phyloP scores from a whole-genome alignment of 345 rosid species.

The Melaleuca quinquenervia region DNA sequence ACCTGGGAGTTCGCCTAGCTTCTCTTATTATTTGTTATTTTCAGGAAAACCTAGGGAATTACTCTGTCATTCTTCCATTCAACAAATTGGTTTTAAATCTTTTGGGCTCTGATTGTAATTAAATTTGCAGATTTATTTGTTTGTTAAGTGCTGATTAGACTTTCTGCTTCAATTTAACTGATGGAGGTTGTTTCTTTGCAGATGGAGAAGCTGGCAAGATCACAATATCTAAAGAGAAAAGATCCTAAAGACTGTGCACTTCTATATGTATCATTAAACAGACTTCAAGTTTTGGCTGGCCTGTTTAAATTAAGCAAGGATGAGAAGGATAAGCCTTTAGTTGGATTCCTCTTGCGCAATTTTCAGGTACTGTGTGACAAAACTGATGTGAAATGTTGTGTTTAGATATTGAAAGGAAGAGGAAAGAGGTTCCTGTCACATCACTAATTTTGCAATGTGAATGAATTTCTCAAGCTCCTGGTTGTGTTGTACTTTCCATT shows the following conservation, averaged over 20 bases:
- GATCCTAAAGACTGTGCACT: constrained; percentile 90
- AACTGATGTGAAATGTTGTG: not conserved
- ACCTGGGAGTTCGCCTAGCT: not conserved
- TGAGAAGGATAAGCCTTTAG: constrained; percentile 87
- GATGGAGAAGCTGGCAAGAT: constrained; percentile 89
- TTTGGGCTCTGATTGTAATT: not conserved
- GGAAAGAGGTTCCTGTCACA: too few species aligned
- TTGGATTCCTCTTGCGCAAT: constrained; percentile 84
- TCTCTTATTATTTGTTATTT: not conserved
- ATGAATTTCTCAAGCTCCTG: not conserved
- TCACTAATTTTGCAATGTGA: not conserved
- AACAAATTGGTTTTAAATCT: not conserved
- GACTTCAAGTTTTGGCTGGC: constrained; percentile 92
- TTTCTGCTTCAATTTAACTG: not conserved
- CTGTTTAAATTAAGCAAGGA: constrained; percentile 82
- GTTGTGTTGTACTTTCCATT: not conserved
- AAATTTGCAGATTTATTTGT: not conserved
- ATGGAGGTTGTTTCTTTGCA: constrained; percentile 14
- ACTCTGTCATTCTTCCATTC: not conserved
- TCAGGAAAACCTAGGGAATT: not conserved
- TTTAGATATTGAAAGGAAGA: not conserved
- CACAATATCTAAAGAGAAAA: constrained; percentile 64
- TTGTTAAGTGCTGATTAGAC: not conserved
- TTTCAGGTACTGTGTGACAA: constrained; percentile 54
- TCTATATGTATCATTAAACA: constrained; percentile 71